These are phyloP conservation scores for Casaregolazyma lundiana DNA, from an alignment of 1,139 yeast genomes.

Conservation along the genomic window DNA sequence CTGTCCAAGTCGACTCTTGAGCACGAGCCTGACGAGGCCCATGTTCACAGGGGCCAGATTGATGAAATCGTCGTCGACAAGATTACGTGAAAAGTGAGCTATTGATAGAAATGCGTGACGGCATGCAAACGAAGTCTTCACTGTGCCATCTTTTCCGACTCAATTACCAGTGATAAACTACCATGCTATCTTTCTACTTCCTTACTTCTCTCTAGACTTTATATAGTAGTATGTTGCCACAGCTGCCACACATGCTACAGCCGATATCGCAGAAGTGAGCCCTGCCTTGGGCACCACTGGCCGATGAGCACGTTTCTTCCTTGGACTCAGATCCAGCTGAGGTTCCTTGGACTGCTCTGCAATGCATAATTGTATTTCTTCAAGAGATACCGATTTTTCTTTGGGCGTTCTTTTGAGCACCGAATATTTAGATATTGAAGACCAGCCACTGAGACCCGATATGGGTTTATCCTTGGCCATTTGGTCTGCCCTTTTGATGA, in stretches of 20 bases:
- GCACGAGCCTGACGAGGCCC: background rate
- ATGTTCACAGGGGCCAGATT: background rate
- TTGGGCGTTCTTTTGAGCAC: slow-evolving; percentile 22
- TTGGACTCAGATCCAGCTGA: slow-evolving; percentile 5
- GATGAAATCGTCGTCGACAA: no score
- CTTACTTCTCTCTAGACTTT: background rate
- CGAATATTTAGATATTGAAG: slow-evolving; percentile 25
- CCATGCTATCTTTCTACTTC: no score
- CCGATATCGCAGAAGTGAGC: slow-evolving; percentile 8
- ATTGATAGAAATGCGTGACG: no score
- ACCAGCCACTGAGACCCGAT: slow-evolving; percentile 20
- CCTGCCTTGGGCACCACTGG: background rate
- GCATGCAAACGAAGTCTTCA: no score
- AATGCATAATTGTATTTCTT: slow-evolving; percentile 3
- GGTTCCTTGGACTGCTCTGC: slow-evolving; percentile 6
- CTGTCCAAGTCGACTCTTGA: no score
- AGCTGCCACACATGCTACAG: slow-evolving; percentile 1
- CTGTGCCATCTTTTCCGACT: no score
- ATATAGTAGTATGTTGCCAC: background rate
- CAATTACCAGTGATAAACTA: no score
- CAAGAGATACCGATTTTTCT: background rate
- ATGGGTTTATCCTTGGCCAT: slow-evolving; percentile 25
- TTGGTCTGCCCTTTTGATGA: slow-evolving; percentile 18
- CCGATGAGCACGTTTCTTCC: background rate
- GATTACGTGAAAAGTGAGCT: no score